Evolutionary conservation across 75 land plant genomes (phyloP), one percentile per base, ranked within the genome.

Genomic region (Isoetes taiwanensis): DNA sequence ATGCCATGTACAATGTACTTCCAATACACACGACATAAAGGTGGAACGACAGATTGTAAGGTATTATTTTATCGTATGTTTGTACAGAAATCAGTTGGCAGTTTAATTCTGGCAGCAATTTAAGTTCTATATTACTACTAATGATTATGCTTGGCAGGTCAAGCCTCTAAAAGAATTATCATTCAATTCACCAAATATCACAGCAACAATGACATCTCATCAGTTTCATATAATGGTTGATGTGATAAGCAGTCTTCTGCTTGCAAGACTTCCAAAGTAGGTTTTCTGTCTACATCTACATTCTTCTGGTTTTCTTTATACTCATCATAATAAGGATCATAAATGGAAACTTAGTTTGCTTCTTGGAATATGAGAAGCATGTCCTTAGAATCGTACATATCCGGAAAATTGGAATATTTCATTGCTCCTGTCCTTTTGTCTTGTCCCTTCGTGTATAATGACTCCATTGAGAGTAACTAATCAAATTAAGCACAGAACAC

Each of bases 151-250:
- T 57, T 78, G 54, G n/a, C 85, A 91, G 98, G 80, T 84, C 68
- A 94, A 94, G 64, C 88, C 99, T 30, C 61, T 94, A 28, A 94
- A 94, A 41, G 90, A 88, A 63, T 78, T 94, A n/a, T 73, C 76
- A 56, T 94, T 94, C 60, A 94, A 88, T 72, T 94, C 99, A 58
- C 77, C 80, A 16, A 84, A 84, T 56, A 94, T 94, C 23, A 84
- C 86, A 26, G 99, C 99, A n/a, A 76, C 96, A 59, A 94, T 94
- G 99, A 94, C 99, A 24, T 94, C 99, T 53, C 85, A 90, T 5
- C 99, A 94, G 65, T 94, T 94, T 72, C 99, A 88, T 48, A 95
- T 94, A 42, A 88, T 94, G 89, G 78, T 81, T 32, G 96, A 89
- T 78, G 81, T 94, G 21, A 68, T 94, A 54, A 94, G 75, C 71